Evolutionary conservation across 2,329 filamentous ascomycete species (phyloP), one percentile per base, ranked within the genome.

Genomic region (Fusarium pseudocircinatum): DNA sequence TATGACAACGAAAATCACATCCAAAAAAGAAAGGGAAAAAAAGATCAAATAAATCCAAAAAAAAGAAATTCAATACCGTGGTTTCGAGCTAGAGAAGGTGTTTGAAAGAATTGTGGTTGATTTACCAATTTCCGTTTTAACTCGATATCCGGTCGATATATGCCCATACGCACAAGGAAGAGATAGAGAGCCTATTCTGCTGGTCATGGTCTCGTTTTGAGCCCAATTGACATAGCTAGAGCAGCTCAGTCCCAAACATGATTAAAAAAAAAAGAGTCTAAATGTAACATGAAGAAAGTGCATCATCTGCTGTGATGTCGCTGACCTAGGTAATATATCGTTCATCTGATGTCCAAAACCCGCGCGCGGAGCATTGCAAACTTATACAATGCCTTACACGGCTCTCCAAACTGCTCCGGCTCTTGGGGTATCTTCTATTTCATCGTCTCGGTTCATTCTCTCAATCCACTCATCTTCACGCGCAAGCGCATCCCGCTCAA

Each of bases 391-490:
- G 7, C 53, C 40, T 66, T 72, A 83, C 36, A 83, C 63, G 26
- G 73, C 81, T 72, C 87, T 81, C 87, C 87, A 88, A 22, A 87
- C 81, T 34, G 87, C 87, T 43, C 85, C 86, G 18, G 84, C 84
- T 65, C 81, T 77, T 26, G 79, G 81, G 68, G 77, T 78, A 73
- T 80, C 76, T 63, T 82, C 81, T 22, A 79, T 80, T 16, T 82
- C 80, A 9, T 82, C 83, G 28, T 82, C 82, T 53, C 84, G 78
- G 75, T 87, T 90, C 82, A 88, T 86, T 64, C 77, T 81, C 79
- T 84, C 84, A 47, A 93, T 87, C 88, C 91, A 92, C 46, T 83
- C 84, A 63, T 85, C 85, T 80, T 93, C 91, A 49, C 85, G 83
- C 52, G 80, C 82, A 59, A 89, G 80, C 9, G 89, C 87, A 74